Evolutionary conservation across 2,329 filamentous ascomycete genomes (phyloP).

Genomic region (Paraconiothyrium sp.): DNA sequence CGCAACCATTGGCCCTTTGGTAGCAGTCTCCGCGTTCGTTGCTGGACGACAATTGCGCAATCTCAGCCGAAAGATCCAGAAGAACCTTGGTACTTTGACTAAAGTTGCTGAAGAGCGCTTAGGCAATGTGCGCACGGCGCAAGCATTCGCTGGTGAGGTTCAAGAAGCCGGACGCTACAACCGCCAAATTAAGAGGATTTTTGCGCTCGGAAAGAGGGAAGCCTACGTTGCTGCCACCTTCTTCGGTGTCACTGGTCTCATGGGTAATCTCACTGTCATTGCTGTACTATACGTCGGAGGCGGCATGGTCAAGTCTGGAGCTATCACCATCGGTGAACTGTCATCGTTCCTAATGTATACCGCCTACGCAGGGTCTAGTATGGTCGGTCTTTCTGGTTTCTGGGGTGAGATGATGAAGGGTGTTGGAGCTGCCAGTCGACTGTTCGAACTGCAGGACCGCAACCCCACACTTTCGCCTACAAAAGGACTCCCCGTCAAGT

Average conservation of each 20-base stretch:
- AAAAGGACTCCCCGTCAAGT: constrained; percentile 78
- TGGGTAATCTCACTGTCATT: constrained; percentile 96
- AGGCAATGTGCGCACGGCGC: constrained; percentile 94
- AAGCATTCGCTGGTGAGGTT: constrained; percentile 93
- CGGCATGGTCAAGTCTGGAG: constrained; percentile 84
- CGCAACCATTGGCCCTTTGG: constrained; percentile 86
- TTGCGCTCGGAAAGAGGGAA: constrained; percentile 85
- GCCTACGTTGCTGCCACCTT: constrained; percentile 90
- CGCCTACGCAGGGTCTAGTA: constrained; percentile 82
- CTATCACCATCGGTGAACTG: constrained; percentile 89
- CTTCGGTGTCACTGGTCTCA: constrained; percentile 85
- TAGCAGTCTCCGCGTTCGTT: constrained; percentile 89
- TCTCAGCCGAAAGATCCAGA: constrained; percentile 90
- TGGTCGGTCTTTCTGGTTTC: constrained; percentile 94
- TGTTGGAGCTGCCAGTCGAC: constrained; percentile 91
- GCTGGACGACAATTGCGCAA: constrained; percentile 91
- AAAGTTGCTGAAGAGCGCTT: constrained; percentile 99
- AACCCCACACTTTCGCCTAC: constrained; percentile 88
- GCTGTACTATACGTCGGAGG: constrained; percentile 90
- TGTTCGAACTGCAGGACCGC: constrained; percentile 96
- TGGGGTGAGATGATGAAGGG: constrained; percentile 99
- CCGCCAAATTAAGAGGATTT: constrained; percentile 89
- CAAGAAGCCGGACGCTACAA: constrained; percentile 93
- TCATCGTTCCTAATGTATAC: constrained; percentile 99
- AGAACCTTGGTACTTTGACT: constrained; percentile 88